Base-by-base conservation (phyloP, 1,139 yeast genomes). In the Scheffersomyces cryptocercus region DNA sequence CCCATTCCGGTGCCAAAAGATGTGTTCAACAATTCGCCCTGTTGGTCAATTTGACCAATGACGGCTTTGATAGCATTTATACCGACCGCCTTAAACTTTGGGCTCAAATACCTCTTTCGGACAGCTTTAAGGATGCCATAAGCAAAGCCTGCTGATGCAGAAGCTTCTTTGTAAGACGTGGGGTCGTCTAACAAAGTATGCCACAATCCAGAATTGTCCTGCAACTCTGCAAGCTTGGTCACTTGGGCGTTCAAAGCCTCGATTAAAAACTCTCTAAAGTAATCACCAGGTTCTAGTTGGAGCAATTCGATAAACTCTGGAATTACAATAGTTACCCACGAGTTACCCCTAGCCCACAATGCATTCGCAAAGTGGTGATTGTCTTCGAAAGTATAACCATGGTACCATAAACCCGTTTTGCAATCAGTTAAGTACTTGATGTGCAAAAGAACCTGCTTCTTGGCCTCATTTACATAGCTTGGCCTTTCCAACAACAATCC, bases 1-100 rank as follows among this genome's bases (percentile, higher is more conserved):
- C 70, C 70, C 65, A 65, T 64, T 13, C 67, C 67, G 8, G 70
- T 65, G 24, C 70, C 70, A 44, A 64, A 65, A 5, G 68, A 62
- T 13, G 70, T 65, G 42, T 64, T 61, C 33, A 58, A 48, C 36
- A 65, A 53, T 43, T 65, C 70, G 7, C 70, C 70, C 20, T 49
- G 47, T 5, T 49, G 50, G 40, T 61, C 63, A 14, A 65, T 60
- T 36, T 61, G 58, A 8, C 49, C 48, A 5, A 60, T 41, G 11
- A 65, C 64, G 4, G 65, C 68, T 36, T 60, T 55, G 28, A 65
- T 53, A 10, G 67, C 70, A 28, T 52, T 52, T 13, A 58, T 41
- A 11, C 64, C 70, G 9, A 43, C 49, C 2, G 45, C 45, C 35
- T 49, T 39, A 42, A 62, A 65, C 39, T 58, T 54, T 13, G 50